Evolutionary conservation across 768 basidiomycete species (phyloP).

Genomic region (Lactarius hatsudake): DNA sequence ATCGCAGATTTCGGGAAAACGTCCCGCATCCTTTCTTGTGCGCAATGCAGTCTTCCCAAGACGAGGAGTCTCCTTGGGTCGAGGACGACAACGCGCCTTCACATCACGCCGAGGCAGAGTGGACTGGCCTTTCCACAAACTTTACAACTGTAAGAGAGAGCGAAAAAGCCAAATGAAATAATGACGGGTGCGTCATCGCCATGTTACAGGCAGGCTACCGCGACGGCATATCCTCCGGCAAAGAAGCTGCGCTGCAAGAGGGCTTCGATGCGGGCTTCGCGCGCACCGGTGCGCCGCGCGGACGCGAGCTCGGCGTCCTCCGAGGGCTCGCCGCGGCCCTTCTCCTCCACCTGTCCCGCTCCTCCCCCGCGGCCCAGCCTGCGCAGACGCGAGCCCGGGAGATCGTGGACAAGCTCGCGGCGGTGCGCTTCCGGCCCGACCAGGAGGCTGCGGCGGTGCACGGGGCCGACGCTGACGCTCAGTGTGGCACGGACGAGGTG

Average conservation of each 20-base stretch:
- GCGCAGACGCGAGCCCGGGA: slow-evolving; percentile 34
- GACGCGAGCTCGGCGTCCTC: slow-evolving; percentile 72
- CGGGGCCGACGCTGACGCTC: neutral
- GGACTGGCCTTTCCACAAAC: slow-evolving; percentile 62
- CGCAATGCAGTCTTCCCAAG: neutral
- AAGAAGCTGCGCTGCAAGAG: slow-evolving; percentile 79
- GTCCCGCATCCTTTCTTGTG: neutral
- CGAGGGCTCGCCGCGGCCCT: slow-evolving; percentile 59
- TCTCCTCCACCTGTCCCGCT: slow-evolving; percentile 22
- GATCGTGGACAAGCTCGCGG: slow-evolving; percentile 54
- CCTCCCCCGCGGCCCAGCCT: neutral
- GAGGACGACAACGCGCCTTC: neutral
- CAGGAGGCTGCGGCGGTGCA: slow-evolving; percentile 50
- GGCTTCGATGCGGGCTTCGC: slow-evolving; percentile 91
- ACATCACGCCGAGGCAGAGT: slow-evolving; percentile 43
- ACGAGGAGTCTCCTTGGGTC: neutral
- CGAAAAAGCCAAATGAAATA: neutral
- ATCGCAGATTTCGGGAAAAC: neutral
- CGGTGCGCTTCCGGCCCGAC: slow-evolving; percentile 61
- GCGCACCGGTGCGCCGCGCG: slow-evolving; percentile 64
- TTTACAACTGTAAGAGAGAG: slow-evolving; percentile 47
- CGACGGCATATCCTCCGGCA: slow-evolving; percentile 94
- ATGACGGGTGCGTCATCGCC: neutral
- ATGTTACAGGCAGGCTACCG: slow-evolving; percentile 78
- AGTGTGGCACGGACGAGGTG: too few relatives aligned